Base-by-base conservation (phyloP, 768 basidiomycete species). In the Chalciporus pseudorubinellus region DNA sequence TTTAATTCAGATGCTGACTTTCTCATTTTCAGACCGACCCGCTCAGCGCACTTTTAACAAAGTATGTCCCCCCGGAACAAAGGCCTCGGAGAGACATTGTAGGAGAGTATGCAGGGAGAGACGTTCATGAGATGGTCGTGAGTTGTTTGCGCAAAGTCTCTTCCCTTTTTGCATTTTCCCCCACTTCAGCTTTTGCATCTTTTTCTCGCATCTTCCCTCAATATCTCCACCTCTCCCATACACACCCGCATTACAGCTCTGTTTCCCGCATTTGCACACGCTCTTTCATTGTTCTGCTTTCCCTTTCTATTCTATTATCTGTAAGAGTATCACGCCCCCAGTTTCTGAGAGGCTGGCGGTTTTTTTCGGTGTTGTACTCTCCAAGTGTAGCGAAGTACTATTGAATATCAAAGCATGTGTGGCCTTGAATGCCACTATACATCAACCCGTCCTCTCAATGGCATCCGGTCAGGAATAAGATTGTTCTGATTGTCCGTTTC, bases 61-160 rank as follows among this genome's bases (percentile, higher is more conserved):
- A 92, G 82, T 88, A 91, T 73, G 85, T 92, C 61, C 82, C 86
- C 41, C 82, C 84, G 66, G 87, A 90, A 67, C 79, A 76, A 65
- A 78, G 90, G 14, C 90, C 91, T 19, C 69, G 70, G 45, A 80
- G 90, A 70, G 90, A 92, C 64, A 59, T 86, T 34, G 78, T 75
- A 24, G 91, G 89, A 60, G 85, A 89, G 41, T 92, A 87, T 81
- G 75, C 81, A 49, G 76, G 77, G 39, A 77, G 70, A 55, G 89
- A 92, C 64, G 81, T 89, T 54, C 85, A 90, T 69, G 82, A 86
- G 39, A 74, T 92, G 56, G 88, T 92, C 63, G 89, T 92, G 71
- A 85, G 78, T 79, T 53, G 38, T 51, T 44, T 63, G 39, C 50
- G 39, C 59, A 57, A 59, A 48, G 36, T 48, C 29, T 49, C 24